Conservation (phyloP, 1,284 basidiomycete genomes). For the Ustilago vetiveriae region DNA sequence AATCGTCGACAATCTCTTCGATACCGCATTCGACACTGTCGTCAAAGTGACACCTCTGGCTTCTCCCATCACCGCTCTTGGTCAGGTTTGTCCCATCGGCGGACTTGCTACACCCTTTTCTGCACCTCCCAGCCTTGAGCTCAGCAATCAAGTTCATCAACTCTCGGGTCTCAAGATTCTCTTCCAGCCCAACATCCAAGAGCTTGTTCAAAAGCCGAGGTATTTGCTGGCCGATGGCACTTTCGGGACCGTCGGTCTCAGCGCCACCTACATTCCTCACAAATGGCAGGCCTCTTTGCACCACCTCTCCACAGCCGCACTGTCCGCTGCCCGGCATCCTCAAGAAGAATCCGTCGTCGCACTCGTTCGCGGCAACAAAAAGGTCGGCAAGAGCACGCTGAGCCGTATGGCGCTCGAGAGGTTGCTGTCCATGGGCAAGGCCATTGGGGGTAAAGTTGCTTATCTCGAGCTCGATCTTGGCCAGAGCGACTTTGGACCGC, state of each 20-base stretch:
- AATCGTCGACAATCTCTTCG: not conserved
- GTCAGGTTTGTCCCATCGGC: conserved; percentile 33
- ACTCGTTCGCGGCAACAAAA: conserved; percentile 84
- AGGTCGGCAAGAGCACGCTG: conserved; percentile 89
- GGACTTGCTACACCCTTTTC: conserved; percentile 33
- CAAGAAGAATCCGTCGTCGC: conserved; percentile 60
- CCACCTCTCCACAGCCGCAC: conserved; percentile 8
- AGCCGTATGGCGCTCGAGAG: conserved; percentile 79
- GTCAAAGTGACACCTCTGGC: conserved; percentile 28
- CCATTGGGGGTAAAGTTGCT: conserved; percentile 75
- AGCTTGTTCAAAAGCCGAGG: conserved; percentile 12
- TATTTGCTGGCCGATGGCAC: conserved; percentile 5
- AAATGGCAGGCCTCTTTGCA: conserved; percentile 29
- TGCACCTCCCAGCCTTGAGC: conserved; percentile 22
- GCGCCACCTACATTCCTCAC: conserved; percentile 41
- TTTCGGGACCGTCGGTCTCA: conserved; percentile 23
- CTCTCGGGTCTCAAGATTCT: conserved; percentile 33
- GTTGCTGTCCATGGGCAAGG: conserved; percentile 71
- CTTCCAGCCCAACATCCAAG: conserved; percentile 14
- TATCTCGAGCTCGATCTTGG: conserved; percentile 92
- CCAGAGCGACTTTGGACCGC: conserved; percentile 91
- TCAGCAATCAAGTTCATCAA: conserved; percentile 14
- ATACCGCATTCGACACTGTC: conserved; percentile 18
- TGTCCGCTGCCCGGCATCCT: conserved; percentile 25
- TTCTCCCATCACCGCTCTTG: conserved; percentile 26